These are phyloP conservation scores for Geranium incanum DNA, from an alignment of 441 rosid genomes.

Conservation along the genomic window DNA sequence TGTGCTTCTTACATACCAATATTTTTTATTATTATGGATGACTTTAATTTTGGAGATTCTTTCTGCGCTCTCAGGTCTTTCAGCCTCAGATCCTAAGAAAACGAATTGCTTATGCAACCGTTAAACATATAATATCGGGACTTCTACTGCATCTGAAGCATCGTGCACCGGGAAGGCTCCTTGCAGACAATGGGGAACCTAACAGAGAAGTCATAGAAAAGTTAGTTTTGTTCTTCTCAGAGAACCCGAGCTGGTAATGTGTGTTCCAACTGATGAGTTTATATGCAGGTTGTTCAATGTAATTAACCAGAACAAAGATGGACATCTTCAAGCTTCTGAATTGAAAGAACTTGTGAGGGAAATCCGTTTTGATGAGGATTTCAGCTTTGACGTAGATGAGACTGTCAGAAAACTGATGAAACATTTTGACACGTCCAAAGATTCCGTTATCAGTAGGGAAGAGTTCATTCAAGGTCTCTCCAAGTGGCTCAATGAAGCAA, in stretches of 20 bases:
- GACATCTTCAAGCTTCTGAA: background rate
- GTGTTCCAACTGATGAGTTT: background rate
- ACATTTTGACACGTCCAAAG: conserved; percentile 1
- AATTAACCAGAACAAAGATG: background rate
- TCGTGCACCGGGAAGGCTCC: background rate
- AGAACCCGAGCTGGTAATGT: background rate
- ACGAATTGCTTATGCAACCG: conserved; percentile 6
- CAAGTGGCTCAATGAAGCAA: background rate
- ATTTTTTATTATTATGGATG: background rate
- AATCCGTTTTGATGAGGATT: background rate
- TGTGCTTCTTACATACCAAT: background rate
- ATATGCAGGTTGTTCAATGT: background rate
- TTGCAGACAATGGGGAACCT: conserved; percentile 6
- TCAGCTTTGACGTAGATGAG: background rate
- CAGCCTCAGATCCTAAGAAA: conserved; percentile 1
- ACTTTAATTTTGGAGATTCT: background rate
- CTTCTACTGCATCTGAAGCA: background rate
- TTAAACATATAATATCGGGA: conserved; percentile 1
- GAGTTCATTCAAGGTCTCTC: conserved; percentile 4
- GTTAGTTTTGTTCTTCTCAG: background rate
- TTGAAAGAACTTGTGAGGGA: background rate
- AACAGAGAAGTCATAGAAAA: conserved; percentile 6
- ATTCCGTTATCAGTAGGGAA: background rate
- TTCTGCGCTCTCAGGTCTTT: background rate
- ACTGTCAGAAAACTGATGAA: background rate